phyloP scores from a whole-genome alignment of 2,329 filamentous ascomycete genomes.

The Penicillium freii region DNA sequence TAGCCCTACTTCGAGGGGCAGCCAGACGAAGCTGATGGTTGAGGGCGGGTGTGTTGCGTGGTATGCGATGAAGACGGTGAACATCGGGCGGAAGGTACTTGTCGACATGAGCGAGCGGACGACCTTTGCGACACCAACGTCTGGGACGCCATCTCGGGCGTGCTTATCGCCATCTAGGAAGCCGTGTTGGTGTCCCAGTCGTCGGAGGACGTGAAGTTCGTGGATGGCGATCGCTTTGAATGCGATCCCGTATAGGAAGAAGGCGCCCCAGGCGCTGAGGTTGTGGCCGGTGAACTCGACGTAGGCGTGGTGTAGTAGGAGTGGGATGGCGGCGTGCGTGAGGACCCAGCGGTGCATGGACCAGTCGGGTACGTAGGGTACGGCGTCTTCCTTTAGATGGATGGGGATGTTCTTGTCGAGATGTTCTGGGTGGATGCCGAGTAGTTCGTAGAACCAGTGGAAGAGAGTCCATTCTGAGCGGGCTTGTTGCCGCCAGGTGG shows the following conservation, averaged over 20 bases:
- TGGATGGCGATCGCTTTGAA: slow-evolving; percentile 29
- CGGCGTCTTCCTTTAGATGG: no score
- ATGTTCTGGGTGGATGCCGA: slow-evolving; percentile 6
- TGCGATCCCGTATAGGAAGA: slow-evolving; percentile 15
- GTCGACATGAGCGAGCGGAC: slow-evolving; percentile 25
- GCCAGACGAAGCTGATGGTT: slow-evolving; percentile 22
- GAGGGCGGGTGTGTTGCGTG: slow-evolving; percentile 14
- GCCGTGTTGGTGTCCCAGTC: slow-evolving; percentile 24
- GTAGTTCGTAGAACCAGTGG: slow-evolving; percentile 29
- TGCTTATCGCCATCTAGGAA: slow-evolving; percentile 30
- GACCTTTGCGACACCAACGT: slow-evolving; percentile 27
- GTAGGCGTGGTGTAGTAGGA: no score
- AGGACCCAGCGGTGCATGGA: no score
- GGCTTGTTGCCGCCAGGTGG: slow-evolving; percentile 25
- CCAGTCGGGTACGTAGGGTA: no score
- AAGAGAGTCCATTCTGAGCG: slow-evolving; percentile 24
- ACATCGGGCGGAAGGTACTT: slow-evolving; percentile 19
- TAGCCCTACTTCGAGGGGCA: slow-evolving; percentile 22
- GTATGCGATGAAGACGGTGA: slow-evolving; percentile 27
- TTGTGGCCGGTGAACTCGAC: no score
- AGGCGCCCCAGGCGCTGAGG: no score
- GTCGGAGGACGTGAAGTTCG: slow-evolving; percentile 26
- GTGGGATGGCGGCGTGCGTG: no score
- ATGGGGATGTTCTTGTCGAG: no score
- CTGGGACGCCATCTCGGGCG: slow-evolving; percentile 27